Conservation (phyloP, 2,329 filamentous ascomycete species). For the Pyrenophora tritici-repentis region DNA sequence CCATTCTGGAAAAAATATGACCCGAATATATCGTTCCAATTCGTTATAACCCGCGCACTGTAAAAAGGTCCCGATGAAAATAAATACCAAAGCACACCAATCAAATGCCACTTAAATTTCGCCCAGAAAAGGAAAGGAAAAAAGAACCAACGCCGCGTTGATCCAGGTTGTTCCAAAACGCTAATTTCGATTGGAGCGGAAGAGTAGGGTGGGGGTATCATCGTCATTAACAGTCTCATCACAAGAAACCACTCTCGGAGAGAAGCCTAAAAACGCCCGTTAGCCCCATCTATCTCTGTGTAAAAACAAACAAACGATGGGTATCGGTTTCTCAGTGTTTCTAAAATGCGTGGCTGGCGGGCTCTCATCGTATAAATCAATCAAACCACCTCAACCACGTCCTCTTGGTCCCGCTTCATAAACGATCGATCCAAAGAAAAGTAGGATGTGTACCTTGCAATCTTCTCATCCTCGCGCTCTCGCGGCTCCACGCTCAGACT, state of each 20-base stretch:
- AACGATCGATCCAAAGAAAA: slow-evolving; percentile 14
- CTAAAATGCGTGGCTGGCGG: no score
- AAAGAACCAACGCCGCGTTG: not conserved
- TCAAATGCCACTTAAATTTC: slow-evolving; percentile 15
- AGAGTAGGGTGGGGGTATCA: slow-evolving; percentile 33
- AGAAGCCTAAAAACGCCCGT: slow-evolving; percentile 51
- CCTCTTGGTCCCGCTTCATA: slow-evolving; percentile 1
- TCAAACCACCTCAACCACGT: not conserved
- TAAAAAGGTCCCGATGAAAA: no score
- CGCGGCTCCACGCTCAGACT: slow-evolving; percentile 90
- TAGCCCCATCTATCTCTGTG: slow-evolving; percentile 14
- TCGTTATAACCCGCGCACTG: no score
- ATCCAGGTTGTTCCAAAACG: slow-evolving; percentile 11
- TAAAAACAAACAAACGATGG: not conserved
- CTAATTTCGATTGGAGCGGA: slow-evolving; percentile 31
- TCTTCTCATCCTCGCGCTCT: slow-evolving; percentile 98
- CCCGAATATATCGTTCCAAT: no score
- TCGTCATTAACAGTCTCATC: slow-evolving; percentile 32
- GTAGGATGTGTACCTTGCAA: slow-evolving; percentile 75
- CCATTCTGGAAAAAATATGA: no score
- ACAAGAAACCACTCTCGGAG: slow-evolving; percentile 61
- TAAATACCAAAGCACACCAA: slow-evolving; percentile 5
- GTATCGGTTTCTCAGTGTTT: not conserved
- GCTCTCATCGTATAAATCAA: no score
- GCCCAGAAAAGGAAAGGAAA: slow-evolving; percentile 11